Conservation (phyloP, 176 grass and related monocot species). For the Hyparrhenia diplandra region DNA sequence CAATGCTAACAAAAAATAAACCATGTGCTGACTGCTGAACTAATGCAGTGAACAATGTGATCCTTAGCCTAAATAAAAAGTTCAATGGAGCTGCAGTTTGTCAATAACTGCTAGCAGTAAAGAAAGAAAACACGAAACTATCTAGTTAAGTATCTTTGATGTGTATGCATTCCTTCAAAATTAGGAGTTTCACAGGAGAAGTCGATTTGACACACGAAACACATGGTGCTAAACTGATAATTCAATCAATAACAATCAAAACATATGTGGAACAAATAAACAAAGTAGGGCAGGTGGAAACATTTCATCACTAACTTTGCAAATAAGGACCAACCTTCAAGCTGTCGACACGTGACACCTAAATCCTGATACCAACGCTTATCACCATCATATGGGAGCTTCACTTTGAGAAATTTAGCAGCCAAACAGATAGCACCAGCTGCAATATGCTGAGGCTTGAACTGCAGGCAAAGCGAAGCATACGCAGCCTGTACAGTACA, state of each 20-base stretch:
- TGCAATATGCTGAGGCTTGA: conserved; percentile 97
- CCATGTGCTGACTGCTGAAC: neutral
- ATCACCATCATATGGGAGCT: conserved; percentile 86
- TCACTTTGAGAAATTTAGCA: conserved; percentile 97
- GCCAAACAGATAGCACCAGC: conserved; percentile 96
- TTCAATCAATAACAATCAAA: neutral
- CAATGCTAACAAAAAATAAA: neutral
- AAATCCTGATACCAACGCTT: conserved; percentile 94
- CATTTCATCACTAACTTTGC: conserved; percentile 9
- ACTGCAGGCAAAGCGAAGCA: conserved; percentile 70
- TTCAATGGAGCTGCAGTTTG: neutral
- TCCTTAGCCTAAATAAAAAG: neutral
- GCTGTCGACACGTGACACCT: conserved; percentile 82
- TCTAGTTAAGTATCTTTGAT: conserved; percentile 5
- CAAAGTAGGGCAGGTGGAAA: neutral
- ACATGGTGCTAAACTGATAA: neutral
- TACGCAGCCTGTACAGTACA: conserved; percentile 50
- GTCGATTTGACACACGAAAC: neutral
- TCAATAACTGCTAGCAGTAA: neutral
- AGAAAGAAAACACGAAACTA: neutral
- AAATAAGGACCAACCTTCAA: conserved; percentile 81
- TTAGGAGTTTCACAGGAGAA: neutral
- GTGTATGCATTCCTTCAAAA: neutral
- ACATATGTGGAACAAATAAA: neutral
- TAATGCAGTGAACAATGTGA: neutral